Conservation (phyloP, 148 eudicot species). For the Nyssa sinensis region DNA sequence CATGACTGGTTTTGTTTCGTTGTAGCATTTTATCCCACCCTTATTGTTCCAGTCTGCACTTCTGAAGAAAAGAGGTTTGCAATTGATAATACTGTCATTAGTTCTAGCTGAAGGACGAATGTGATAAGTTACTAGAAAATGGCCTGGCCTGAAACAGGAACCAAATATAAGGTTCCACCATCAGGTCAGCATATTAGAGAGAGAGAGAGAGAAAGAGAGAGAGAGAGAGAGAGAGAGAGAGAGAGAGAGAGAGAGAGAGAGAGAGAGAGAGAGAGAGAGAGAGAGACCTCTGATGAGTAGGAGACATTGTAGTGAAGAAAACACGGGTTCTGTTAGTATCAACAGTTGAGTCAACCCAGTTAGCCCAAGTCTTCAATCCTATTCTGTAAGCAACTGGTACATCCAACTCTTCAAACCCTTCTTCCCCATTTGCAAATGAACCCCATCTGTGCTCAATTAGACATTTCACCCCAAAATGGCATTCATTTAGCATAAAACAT, state of each 20-base stretch:
- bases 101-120: neutral
- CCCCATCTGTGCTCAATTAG: slow-evolving; percentile 69
- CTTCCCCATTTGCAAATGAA: slow-evolving; percentile 81
- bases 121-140: no score
- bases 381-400: slow-evolving; percentile 66
- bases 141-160: no score
- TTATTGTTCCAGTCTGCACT: slow-evolving; percentile 64
- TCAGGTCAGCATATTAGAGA: no score
- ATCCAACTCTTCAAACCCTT: slow-evolving; percentile 76
- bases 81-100: neutral
- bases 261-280: neutral
- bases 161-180: no score
- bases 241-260: slow-evolving; percentile 16
- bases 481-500: no score
- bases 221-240: slow-evolving; percentile 7
- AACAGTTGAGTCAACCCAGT: slow-evolving; percentile 88
- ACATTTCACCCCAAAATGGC: no score
- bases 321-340: slow-evolving; percentile 66
- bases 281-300: slow-evolving; percentile 76
- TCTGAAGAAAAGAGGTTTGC: slow-evolving; percentile 25
- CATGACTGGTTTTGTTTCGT: slow-evolving; percentile 72
- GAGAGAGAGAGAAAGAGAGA: neutral
- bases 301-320: slow-evolving; percentile 94
- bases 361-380: slow-evolving; percentile 92
- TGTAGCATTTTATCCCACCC: slow-evolving; percentile 68